Evolutionary conservation across 1,284 basidiomycete species (phyloP).

Genomic region (Phlebopus sp.): DNA sequence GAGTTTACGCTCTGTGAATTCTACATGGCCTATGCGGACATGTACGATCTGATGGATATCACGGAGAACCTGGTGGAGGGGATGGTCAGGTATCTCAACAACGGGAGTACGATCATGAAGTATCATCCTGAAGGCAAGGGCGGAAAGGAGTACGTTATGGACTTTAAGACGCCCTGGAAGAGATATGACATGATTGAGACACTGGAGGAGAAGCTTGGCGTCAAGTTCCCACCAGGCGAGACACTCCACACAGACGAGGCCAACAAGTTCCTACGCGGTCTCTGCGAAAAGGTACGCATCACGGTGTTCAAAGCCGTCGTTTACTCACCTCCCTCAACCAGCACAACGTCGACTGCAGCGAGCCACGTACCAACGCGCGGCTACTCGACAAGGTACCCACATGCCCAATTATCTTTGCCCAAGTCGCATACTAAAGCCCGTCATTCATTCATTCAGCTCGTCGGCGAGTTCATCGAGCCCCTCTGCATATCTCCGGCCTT

Average conservation of each 20-base stretch:
- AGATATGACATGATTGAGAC: constrained; percentile 98
- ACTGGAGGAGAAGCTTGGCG: constrained; percentile 89
- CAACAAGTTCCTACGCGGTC: constrained; percentile 84
- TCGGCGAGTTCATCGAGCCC: constrained; percentile 96
- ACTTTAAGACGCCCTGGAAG: constrained; percentile 98
- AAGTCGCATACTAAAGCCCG: constrained; percentile 5
- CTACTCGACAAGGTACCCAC: constrained; percentile 86
- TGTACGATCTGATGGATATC: constrained; percentile 98
- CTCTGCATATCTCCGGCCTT: constrained; percentile 96
- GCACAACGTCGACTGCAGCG: constrained; percentile 97
- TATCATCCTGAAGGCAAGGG: constrained; percentile 96
- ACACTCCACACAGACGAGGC: constrained; percentile 87
- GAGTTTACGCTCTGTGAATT: constrained; percentile 99
- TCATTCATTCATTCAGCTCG: constrained; percentile 75
- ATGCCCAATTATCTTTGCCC: background rate
- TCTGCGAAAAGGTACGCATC: constrained; percentile 72
- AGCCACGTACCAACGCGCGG: constrained; percentile 94
- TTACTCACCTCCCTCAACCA: constrained; percentile 28
- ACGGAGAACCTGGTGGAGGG: constrained; percentile 93
- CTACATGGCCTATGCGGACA: constrained; percentile 99
- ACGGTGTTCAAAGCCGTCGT: background rate
- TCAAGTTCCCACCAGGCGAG: constrained; percentile 93
- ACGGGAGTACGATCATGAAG: constrained; percentile 77
- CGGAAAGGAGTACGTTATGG: constrained; percentile 74
- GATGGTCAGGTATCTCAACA: constrained; percentile 85